These are phyloP conservation scores for Wickerhamiella kurtzmanii DNA, from an alignment of 805 yeast species.

Conservation along the genomic window DNA sequence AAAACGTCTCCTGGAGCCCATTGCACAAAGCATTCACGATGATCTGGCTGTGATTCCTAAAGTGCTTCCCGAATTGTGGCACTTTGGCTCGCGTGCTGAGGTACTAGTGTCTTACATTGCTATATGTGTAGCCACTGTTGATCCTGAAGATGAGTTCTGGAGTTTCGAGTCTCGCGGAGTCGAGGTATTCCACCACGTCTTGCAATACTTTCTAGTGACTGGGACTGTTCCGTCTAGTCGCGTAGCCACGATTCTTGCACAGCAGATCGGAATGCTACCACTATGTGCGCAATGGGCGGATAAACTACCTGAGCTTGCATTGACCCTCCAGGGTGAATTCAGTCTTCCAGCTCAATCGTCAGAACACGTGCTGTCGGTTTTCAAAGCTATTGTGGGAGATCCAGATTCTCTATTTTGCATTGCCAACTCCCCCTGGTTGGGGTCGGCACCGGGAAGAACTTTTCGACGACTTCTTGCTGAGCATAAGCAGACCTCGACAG, in stretches of 20 bases:
- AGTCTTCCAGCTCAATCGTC: conserved; percentile 2
- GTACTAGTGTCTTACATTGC: neutral
- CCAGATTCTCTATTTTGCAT: conserved; percentile 4
- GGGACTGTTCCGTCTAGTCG: neutral
- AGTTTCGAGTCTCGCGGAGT: neutral
- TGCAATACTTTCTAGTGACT: neutral
- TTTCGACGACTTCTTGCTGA: neutral
- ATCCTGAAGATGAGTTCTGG: neutral
- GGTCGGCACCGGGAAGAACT: conserved; percentile 12
- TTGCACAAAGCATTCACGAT: neutral
- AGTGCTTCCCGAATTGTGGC: neutral
- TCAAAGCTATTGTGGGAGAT: neutral
- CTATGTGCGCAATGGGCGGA: conserved; percentile 11
- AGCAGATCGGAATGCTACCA: neutral
- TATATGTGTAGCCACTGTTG: neutral
- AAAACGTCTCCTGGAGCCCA: neutral
- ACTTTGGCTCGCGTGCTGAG: neutral
- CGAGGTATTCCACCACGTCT: neutral
- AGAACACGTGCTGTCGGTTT: conserved; percentile 1
- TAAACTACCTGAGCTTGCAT: conserved; percentile 8
- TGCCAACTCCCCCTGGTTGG: conserved; percentile 14
- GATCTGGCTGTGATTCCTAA: neutral
- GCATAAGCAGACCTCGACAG: neutral
- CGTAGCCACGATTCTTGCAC: neutral
- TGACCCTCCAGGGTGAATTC: conserved; percentile 14